Evolutionary conservation across 164 flowering plant species (phyloP), one percentile per base, ranked within the genome.

Genomic region (Tetracentron sinense): DNA sequence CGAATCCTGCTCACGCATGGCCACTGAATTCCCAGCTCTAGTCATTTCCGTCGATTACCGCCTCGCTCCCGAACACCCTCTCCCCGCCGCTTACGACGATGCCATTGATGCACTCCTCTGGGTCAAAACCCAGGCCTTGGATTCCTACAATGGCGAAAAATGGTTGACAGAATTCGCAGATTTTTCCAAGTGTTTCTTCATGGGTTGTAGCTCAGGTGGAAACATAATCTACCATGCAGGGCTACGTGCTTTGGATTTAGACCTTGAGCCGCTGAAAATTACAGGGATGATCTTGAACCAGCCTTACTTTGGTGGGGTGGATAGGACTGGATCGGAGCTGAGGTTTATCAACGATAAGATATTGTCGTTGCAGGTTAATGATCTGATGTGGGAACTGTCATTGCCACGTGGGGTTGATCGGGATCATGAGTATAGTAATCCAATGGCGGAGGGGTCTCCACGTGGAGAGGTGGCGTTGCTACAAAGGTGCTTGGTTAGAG

Each of bases 21-120:
- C 95, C 1, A 56, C 74, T 22, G 47, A 38, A 0, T 10, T 74
- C 57, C 79, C 76, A 0, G 85, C 84, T 20, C 0, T 84, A 3
- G 27, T 88, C 55, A 57, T 81, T 2, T 79, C 90, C 50, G 74
- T 83, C 26, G 85, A 85, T 20, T 85, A 88, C 69, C 86, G 89
- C 6, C 86, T 83, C 22, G 83, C 86, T 0, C 94, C 90, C 10
- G 94, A 85, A 48, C 78, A 84, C 71, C 87, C 82, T 38, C 94
- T 88, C 30, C 94, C 94, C 0, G 80, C 89, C 0, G 87, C 94
- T 0, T 88, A 77, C 61, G 76, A 79, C 6, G 89, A 85, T 63
- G 89, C 86, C 44, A 53, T 76, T 1, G 86, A 75, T 1, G 78
- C 87, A 8, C 21, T 87, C 58, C 53, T 17, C 50, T 85, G 94